phyloP scores from a whole-genome alignment of 805 yeast genomes.

The Metschnikowia santaceciliae region DNA sequence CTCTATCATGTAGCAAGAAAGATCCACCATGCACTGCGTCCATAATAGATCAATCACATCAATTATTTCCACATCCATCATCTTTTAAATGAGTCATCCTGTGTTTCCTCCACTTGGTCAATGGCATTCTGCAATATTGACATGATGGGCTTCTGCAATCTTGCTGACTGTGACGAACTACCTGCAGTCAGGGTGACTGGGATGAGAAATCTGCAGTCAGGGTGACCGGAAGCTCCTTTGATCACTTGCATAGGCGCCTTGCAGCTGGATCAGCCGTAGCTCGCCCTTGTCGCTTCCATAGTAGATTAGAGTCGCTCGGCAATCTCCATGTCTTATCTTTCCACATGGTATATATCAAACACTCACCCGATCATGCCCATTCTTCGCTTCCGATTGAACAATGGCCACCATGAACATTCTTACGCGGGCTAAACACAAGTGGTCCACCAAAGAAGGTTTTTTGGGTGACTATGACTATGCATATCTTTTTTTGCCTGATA shows the following conservation, averaged over 20 bases:
- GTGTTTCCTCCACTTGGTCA: too few relatives aligned
- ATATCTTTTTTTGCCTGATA: constrained; percentile 11
- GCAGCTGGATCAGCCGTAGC: neutral
- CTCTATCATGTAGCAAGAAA: too few relatives aligned
- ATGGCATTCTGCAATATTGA: too few relatives aligned
- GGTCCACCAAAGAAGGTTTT: constrained; percentile 9
- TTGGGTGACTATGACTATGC: constrained; percentile 13
- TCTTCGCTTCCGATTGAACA: neutral
- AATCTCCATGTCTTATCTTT: neutral
- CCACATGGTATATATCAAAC: neutral
- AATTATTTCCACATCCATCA: too few relatives aligned
- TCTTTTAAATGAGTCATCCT: too few relatives aligned
- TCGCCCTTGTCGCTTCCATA: neutral
- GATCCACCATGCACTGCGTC: too few relatives aligned
- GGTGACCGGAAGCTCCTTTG: neutral
- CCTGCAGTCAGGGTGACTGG: too few relatives aligned
- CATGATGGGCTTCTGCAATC: too few relatives aligned
- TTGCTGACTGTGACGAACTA: too few relatives aligned
- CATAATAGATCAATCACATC: too few relatives aligned
- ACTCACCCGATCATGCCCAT: neutral
- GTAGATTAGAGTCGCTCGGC: neutral
- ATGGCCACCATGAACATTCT: neutral
- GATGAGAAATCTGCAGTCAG: too few relatives aligned
- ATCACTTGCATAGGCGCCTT: neutral
- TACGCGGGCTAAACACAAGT: constrained; percentile 3